Evolutionary conservation across 768 basidiomycete species (phyloP), one percentile per base, ranked within the genome.

Genomic region (Macrocybe gigantea): DNA sequence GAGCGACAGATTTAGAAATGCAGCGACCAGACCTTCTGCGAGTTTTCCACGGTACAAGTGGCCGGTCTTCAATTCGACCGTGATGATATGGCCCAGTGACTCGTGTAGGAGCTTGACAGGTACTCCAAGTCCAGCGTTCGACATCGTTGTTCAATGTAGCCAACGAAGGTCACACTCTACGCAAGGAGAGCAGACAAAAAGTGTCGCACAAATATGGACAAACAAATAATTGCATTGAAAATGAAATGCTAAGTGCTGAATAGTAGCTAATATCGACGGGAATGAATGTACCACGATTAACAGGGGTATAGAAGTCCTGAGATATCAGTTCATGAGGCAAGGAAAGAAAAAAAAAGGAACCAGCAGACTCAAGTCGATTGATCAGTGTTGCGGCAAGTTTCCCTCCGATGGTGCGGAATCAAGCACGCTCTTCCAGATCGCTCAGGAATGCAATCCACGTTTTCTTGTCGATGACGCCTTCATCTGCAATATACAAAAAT

Each of bases 61-160:
- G 7, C 94, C 95, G 1, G 93, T 96, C 69, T 98, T 98, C 48
- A 97, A 80, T 66, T 99, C 96, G n/a, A 94, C 92, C 5, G 95
- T 97, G 54, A 99, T 88, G 47, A 97, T 74, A 61, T 99, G 96
- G 14, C 96, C 96, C 30, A 98, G 74, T 47, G 91, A 89, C 72
- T 98, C 96, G 61, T 98, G 95, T 38, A 98, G 75, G 43, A 99
- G 81, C 67, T 98, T 98, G 54, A 96, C 88, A 51, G 95, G 95
- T 49, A 97, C 89, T 64, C 94, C 94, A 51, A 96, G 79, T 53
- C 90, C 83, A 64, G 83, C 63, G 54, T 58, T 75, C 38, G 72
- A 68, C 75, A 77, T 78, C 48, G 61, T 70, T 33, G 58, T 62
- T 52, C 56, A 33, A 10, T 33, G 22, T 22, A 22, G 22, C 22